phyloP scores from a whole-genome alignment of 228 moss, liverwort and hornwort species.

The Sphagnum fallax region DNA sequence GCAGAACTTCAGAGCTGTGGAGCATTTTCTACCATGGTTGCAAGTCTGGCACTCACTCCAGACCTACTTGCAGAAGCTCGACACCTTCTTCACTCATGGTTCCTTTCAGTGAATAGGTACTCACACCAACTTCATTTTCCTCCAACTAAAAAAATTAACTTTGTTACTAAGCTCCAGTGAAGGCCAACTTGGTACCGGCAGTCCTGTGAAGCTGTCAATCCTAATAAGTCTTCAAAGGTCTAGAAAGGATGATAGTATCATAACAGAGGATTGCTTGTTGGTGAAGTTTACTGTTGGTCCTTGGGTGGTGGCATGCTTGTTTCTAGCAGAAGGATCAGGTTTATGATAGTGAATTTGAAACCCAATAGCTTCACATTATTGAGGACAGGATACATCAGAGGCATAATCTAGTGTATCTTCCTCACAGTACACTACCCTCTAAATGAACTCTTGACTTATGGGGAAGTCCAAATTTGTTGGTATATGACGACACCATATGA shows the following conservation, averaged over 20 bases:
- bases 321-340: background rate
- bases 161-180: background rate
- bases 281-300: background rate
- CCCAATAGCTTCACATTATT: background rate
- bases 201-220: too few relatives aligned
- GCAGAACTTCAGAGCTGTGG: conserved; percentile 27
- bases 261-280: background rate
- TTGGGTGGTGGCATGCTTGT: background rate
- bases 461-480: conserved; percentile 26
- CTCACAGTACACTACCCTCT: background rate
- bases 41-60: conserved; percentile 59
- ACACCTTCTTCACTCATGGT: conserved; percentile 64
- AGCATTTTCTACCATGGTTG: conserved; percentile 34
- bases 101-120: conserved; percentile 51
- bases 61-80: conserved; percentile 58
- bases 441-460: background rate
- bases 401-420: conserved; percentile 10
- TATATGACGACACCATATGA: conserved; percentile 1
- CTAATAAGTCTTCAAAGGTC: too few relatives aligned
- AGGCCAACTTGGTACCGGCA: background rate
- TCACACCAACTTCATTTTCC: background rate
- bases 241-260: too few relatives aligned
- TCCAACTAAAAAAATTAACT: background rate
- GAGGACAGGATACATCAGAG: conserved; percentile 7
- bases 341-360: background rate